Conservation (phyloP, 106 monocot species). For the Cymbidium sinense region DNA sequence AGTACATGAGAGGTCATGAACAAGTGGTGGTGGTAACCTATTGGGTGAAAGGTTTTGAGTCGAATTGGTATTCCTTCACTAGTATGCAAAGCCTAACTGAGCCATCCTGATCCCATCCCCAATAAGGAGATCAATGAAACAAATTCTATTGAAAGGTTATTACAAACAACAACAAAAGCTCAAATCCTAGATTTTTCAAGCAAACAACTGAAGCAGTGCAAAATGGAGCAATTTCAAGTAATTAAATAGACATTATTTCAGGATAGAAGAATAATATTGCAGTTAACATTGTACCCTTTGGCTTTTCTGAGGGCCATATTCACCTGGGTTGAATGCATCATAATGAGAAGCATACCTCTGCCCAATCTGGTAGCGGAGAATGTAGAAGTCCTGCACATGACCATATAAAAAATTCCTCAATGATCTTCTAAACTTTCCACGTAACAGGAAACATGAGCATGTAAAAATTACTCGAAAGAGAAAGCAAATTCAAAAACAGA, state of each 20-base stretch:
- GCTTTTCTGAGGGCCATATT: slow-evolving; percentile 73
- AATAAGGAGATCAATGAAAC: neutral
- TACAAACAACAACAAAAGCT: no score
- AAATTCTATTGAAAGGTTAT: neutral
- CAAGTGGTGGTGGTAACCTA: neutral
- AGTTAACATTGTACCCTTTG: slow-evolving; percentile 53
- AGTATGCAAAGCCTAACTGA: no score
- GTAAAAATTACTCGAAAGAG: neutral
- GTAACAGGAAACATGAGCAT: slow-evolving; percentile 1
- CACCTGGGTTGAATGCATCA: slow-evolving; percentile 59
- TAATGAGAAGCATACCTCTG: slow-evolving; percentile 82
- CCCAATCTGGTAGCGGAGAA: slow-evolving; percentile 77
- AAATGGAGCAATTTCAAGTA: neutral
- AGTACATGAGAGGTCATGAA: neutral
- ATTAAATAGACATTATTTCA: neutral
- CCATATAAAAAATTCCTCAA: neutral
- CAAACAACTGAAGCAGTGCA: neutral
- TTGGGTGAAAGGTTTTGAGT: no score
- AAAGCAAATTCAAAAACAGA: neutral
- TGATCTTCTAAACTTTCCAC: neutral
- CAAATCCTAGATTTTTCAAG: neutral
- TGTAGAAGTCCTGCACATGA: slow-evolving; percentile 54
- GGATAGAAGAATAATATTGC: neutral
- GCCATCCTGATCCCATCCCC: neutral
- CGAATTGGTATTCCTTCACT: no score